Base-by-base conservation (phyloP, 306 rosid genomes). In the Gastrolobium bilobum region DNA sequence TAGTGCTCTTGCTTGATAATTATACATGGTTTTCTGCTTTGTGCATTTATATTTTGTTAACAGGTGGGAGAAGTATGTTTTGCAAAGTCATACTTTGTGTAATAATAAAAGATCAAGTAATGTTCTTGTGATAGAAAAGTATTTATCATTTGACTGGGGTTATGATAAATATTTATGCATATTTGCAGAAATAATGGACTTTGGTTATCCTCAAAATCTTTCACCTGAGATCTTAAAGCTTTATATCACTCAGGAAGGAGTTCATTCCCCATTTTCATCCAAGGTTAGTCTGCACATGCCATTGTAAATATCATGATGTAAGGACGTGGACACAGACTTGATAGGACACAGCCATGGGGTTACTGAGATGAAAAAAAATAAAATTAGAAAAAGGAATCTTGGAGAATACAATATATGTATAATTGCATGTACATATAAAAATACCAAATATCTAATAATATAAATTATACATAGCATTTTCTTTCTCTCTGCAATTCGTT, bases 201-300 rank as follows among this genome's bases (percentile, higher is more conserved):
- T 94, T 64, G 98, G 98, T 80, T 94, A 94, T 81, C 98, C 98
- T 6, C 98, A 94, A 88, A 94, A 94, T 82, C 98, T 94, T 65
- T 94, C 98, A 72, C 97, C 98, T 0, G 98, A 94, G 88, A 94
- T 92, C 86, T 90, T 94, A 57, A 94, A 94, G 90, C 92, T 94
- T 77, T 94, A 94, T 77, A 94, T 94, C 68, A 94, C 98, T 30
- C 98, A 94, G 72, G 98, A 94, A 92, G 98, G 98, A 64, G 98
- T 94, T 80, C 98, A 97, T 61, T 94, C 98, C 4, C 98, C 98
- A 4, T 94, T 94, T 81, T 94, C 98, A 75, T 90, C 98, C 87
- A 94, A 90, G 97, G 98, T 94, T 83, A 83, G 90, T 82, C 75
- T 43, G 4, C 78, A 39, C 7, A 6, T 61, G 54, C 67, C 68